phyloP scores from a whole-genome alignment of 345 rosid species.

The Noccaea caerulescens region DNA sequence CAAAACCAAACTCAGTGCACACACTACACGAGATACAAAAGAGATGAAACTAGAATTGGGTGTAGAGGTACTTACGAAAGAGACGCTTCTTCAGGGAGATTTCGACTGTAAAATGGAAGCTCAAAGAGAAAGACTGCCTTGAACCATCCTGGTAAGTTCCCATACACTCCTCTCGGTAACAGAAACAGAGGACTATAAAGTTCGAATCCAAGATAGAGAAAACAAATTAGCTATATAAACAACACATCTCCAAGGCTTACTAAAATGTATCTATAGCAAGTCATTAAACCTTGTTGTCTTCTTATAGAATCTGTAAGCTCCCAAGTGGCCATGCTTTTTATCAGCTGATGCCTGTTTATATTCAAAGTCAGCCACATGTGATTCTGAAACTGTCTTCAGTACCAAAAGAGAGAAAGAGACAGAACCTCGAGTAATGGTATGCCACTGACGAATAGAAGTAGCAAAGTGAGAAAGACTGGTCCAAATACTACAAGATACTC shows the following conservation, averaged over 20 bases:
- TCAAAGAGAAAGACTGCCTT: constrained; percentile 69
- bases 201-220: neutral
- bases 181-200: constrained; percentile 77
- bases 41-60: constrained; percentile 4
- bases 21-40: constrained; percentile 24
- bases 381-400: constrained; percentile 1
- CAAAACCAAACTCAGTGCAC: constrained; percentile 7
- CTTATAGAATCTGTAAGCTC: constrained; percentile 72
- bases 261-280: neutral
- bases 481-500: constrained; percentile 90
- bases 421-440: constrained; percentile 90
- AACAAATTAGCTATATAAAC: constrained; percentile 1
- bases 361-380: constrained; percentile 9
- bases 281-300: constrained; percentile 65
- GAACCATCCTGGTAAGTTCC: constrained; percentile 77
- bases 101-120: constrained; percentile 73
- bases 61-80: constrained; percentile 55
- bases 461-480: constrained; percentile 76
- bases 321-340: constrained; percentile 68
- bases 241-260: constrained; percentile 3
- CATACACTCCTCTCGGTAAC: constrained; percentile 64
- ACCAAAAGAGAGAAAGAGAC: neutral
- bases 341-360: constrained; percentile 74
- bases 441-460: constrained; percentile 89
- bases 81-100: constrained; percentile 59